These are phyloP conservation scores for Climacium dendroides DNA, from an alignment of 225 moss, liverwort and hornwort genomes.

Conservation along the genomic window DNA sequence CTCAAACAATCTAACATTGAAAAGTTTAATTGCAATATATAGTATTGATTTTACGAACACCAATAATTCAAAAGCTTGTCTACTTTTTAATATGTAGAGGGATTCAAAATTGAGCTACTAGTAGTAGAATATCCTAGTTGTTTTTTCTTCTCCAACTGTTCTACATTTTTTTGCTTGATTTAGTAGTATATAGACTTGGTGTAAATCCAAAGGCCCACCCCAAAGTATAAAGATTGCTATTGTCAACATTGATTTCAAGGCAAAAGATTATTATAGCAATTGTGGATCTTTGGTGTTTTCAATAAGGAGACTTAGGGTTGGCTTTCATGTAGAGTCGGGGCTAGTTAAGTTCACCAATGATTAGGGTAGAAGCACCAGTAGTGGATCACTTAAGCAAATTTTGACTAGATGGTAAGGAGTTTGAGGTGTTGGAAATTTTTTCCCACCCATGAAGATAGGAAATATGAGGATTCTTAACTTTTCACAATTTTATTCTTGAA, in stretches of 20 bases:
- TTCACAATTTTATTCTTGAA: too few relatives aligned
- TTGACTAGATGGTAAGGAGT: too few relatives aligned
- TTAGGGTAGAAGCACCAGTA: too few relatives aligned
- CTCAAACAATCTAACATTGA: not conserved
- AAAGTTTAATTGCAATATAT: not conserved
- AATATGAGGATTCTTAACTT: too few relatives aligned
- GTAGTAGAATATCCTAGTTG: not conserved
- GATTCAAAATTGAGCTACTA: not conserved
- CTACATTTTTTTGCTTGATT: not conserved
- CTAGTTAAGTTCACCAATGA: too few relatives aligned
- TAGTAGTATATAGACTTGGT: not conserved
- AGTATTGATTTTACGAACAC: not conserved
- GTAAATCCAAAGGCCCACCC: accelerated
- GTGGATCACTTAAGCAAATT: too few relatives aligned
- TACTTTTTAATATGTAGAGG: not conserved
- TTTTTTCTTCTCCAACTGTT: not conserved
- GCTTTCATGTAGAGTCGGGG: accelerated
- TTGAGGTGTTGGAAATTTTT: too few relatives aligned
- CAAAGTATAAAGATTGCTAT: not conserved
- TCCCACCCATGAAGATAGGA: too few relatives aligned
- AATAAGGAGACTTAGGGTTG: too few relatives aligned
- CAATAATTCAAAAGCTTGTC: too few relatives aligned
- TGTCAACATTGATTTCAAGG: not conserved
- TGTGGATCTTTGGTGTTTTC: not conserved
- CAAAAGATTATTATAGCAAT: not conserved